Evolutionary conservation across 1,284 basidiomycete genomes (phyloP).

Genomic region (Puccinia coronata): DNA sequence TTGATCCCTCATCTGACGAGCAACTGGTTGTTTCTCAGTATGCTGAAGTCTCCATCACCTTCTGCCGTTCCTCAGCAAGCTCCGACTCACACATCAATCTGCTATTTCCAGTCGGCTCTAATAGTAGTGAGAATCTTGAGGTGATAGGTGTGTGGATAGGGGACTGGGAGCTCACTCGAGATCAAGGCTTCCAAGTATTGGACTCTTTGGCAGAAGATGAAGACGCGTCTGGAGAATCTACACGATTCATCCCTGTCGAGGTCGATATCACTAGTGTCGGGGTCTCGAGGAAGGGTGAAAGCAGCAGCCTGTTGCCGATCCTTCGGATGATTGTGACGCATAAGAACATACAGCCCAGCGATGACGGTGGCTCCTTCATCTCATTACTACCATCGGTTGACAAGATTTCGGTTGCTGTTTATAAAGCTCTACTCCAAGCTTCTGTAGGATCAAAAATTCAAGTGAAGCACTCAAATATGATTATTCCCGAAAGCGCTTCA

Average conservation of each 20-base stretch:
- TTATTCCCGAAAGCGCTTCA: neutral
- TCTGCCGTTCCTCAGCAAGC: conserved; percentile 12
- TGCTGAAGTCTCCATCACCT: conserved; percentile 23
- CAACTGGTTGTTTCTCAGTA: conserved; percentile 6
- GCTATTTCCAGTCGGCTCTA: neutral
- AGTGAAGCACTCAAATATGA: conserved; percentile 19
- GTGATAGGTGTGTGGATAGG: conserved; percentile 29
- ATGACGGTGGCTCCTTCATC: neutral
- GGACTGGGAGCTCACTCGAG: conserved; percentile 9
- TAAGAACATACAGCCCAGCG: neutral
- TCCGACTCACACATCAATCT: neutral
- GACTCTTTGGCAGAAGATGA: neutral
- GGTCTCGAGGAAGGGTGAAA: neutral
- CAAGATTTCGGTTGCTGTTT: conserved; percentile 7
- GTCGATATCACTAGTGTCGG: neutral
- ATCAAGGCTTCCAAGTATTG: conserved; percentile 20
- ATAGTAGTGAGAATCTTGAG: neutral
- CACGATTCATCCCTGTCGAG: neutral
- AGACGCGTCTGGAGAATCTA: neutral
- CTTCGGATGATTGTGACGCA: conserved; percentile 14
- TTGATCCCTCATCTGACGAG: conserved; percentile 10
- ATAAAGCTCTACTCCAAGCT: conserved; percentile 14
- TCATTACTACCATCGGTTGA: conserved; percentile 19
- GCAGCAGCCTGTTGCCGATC: neutral
- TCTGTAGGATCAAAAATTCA: neutral